Evolutionary conservation across 2,329 filamentous ascomycete species (phyloP).

Genomic region (Raffaelea deltoideospora): DNA sequence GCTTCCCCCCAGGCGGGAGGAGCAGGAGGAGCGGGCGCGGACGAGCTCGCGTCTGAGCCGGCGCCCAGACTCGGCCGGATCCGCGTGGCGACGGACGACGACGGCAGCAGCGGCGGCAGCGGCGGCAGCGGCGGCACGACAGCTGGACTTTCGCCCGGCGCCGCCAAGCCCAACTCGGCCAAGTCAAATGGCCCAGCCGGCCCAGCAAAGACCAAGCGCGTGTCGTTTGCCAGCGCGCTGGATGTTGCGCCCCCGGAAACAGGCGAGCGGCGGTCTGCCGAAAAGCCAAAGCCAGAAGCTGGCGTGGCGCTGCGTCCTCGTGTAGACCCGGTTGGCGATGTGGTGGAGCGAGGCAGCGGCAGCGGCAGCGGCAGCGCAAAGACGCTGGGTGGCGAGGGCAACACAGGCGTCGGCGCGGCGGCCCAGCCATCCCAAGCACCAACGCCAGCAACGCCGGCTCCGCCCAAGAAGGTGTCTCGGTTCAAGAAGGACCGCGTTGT

Average conservation of each 20-base stretch:
- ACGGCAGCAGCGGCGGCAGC: constrained; percentile 2
- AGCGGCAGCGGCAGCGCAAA: no score
- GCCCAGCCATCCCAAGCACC: neutral
- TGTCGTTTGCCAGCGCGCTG: constrained; percentile 63
- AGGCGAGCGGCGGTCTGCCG: constrained; percentile 2
- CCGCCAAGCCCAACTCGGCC: no score
- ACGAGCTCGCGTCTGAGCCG: no score
- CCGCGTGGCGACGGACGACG: no score
- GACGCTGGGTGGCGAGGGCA: neutral
- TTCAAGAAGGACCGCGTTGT: constrained; percentile 32
- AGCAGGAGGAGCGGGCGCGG: no score
- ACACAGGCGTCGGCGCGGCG: neutral
- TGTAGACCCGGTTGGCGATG: constrained; percentile 10
- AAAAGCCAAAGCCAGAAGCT: neutral
- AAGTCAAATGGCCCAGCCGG: neutral
- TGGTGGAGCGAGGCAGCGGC: constrained; percentile 14
- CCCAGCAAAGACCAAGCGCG: constrained; percentile 17
- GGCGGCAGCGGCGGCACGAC: constrained; percentile 5
- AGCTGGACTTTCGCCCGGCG: no score
- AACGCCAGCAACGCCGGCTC: constrained; percentile 2
- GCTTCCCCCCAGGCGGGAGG: no score
- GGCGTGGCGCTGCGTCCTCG: no score
- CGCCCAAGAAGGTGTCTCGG: constrained; percentile 29
- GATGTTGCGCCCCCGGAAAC: constrained; percentile 42
- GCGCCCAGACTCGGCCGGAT: constrained; percentile 47